Evolutionary conservation across 2,329 filamentous ascomycete genomes (phyloP).

Genomic region (Apiospora pterosperma): DNA sequence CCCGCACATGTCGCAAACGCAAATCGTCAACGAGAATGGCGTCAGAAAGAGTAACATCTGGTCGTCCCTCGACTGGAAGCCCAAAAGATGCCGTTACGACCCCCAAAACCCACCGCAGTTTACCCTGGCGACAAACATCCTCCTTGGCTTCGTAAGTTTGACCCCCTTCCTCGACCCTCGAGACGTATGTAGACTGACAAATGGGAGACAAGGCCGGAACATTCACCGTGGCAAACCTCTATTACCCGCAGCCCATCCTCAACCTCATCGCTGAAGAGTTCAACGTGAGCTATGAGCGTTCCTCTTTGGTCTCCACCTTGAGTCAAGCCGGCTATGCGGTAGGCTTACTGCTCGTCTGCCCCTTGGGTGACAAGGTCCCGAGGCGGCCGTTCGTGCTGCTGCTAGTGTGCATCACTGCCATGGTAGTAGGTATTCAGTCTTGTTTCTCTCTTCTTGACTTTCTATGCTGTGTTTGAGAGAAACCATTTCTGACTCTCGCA

Average conservation of each 20-base stretch:
- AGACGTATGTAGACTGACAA: not conserved
- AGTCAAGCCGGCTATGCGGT: slow-evolving; percentile 68
- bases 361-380: slow-evolving; percentile 58
- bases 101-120: slow-evolving; percentile 64
- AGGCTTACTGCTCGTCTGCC: slow-evolving; percentile 63
- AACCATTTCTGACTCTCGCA: slow-evolving; percentile 7
- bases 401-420: slow-evolving; percentile 59
- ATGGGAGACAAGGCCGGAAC: slow-evolving; percentile 32
- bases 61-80: slow-evolving; percentile 51
- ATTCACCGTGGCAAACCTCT: slow-evolving; percentile 68
- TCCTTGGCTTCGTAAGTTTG: slow-evolving; percentile 60
- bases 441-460: not conserved
- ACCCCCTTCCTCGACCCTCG: not conserved
- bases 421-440: slow-evolving; percentile 43
- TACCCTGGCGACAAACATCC: slow-evolving; percentile 63
- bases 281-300: slow-evolving; percentile 57
- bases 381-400: slow-evolving; percentile 59
- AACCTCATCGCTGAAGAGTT: slow-evolving; percentile 64
- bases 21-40: not conserved
- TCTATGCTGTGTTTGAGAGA: not conserved
- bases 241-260: slow-evolving; percentile 66
- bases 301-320: slow-evolving; percentile 57
- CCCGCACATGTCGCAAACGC: not conserved
- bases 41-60: not conserved
- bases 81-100: slow-evolving; percentile 66